A percentile compares a stretch with the other conserved stretches of the same genome.
Evolutionary conservation across 2,329 filamentous ascomycete species (phyloP).

Genomic region (Penicillium sp.): DNA sequence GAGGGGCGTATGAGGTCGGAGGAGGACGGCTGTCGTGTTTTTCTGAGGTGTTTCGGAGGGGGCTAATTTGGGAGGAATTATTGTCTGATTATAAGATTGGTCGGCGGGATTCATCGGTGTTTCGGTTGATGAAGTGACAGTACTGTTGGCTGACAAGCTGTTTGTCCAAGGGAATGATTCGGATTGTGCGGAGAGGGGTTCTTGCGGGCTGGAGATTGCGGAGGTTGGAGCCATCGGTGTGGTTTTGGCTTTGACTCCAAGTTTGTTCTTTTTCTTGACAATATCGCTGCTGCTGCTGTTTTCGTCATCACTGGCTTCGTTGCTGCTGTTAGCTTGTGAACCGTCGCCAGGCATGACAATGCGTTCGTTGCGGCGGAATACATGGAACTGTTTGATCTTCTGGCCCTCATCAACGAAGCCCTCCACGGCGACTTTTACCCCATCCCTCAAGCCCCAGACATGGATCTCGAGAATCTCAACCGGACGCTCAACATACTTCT

Average conservation of each 20-base stretch:
- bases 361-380: slow-evolving; percentile 74
- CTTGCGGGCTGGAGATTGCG: slow-evolving; percentile 13
- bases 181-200: slow-evolving; percentile 3
- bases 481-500: slow-evolving; percentile 79
- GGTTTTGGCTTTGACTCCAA: neutral
- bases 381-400: slow-evolving; percentile 81
- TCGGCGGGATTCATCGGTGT: neutral
- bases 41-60: slow-evolving; percentile 45
- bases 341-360: slow-evolving; percentile 48
- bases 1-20: slow-evolving; percentile 72
- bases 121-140: slow-evolving; percentile 16
- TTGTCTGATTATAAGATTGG: neutral
- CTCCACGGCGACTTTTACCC: slow-evolving; percentile 85
- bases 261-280: neutral
- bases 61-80: slow-evolving; percentile 11
- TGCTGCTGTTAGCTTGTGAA: neutral
- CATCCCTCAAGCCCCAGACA: slow-evolving; percentile 83
- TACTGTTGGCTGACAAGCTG: neutral
- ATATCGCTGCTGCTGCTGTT: slow-evolving; percentile 14
- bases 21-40: slow-evolving; percentile 75
- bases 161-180: slow-evolving; percentile 24
- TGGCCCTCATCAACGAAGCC: slow-evolving; percentile 89
- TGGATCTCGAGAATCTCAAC: slow-evolving; percentile 89
- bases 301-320: slow-evolving; percentile 11
- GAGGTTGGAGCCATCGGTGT: neutral